phyloP scores from a whole-genome alignment of 495 filamentous ascomycete genomes.

The Penicillium taxi region DNA sequence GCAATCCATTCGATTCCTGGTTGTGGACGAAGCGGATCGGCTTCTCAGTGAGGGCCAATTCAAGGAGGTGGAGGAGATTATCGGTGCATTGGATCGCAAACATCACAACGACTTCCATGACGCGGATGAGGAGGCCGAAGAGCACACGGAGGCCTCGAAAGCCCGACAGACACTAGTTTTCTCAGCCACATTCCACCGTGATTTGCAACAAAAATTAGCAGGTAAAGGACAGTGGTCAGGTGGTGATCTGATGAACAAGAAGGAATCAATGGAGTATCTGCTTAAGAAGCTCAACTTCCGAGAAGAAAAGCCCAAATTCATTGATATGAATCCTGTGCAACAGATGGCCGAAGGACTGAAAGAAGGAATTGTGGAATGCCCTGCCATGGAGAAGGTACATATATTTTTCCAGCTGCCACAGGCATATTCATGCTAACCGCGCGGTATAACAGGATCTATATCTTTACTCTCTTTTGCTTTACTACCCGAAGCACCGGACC shows the following conservation, averaged over 20 bases:
- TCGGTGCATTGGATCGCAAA: slow-evolving; percentile 61
- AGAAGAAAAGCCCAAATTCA: slow-evolving; percentile 73
- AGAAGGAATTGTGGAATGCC: slow-evolving; percentile 87
- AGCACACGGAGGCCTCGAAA: slow-evolving; percentile 18
- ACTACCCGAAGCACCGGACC: slow-evolving; percentile 69
- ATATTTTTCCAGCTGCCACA: not conserved
- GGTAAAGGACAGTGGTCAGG: slow-evolving; percentile 53
- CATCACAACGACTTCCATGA: slow-evolving; percentile 30
- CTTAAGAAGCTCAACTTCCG: slow-evolving; percentile 83
- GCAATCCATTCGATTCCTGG: slow-evolving; percentile 65
- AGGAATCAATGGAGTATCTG: slow-evolving; percentile 86
- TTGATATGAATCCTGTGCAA: slow-evolving; percentile 79
- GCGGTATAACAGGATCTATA: slow-evolving; percentile 62
- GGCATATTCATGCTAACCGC: slow-evolving; percentile 6
- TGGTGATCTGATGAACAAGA: slow-evolving; percentile 55
- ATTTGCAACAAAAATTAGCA: slow-evolving; percentile 79
- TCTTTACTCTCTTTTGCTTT: slow-evolving; percentile 78
- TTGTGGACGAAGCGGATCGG: slow-evolving; percentile 92
- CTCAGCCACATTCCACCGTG: slow-evolving; percentile 90
- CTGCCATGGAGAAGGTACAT: slow-evolving; percentile 77
- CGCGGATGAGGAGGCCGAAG: slow-evolving; percentile 28
- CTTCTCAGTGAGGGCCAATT: slow-evolving; percentile 89
- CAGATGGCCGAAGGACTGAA: slow-evolving; percentile 82
- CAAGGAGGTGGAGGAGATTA: slow-evolving; percentile 82
- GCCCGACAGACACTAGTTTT: slow-evolving; percentile 78